Evolutionary conservation across 352 stramenopile genomes (phyloP).

Genomic region (Phytophthora fragariae): DNA sequence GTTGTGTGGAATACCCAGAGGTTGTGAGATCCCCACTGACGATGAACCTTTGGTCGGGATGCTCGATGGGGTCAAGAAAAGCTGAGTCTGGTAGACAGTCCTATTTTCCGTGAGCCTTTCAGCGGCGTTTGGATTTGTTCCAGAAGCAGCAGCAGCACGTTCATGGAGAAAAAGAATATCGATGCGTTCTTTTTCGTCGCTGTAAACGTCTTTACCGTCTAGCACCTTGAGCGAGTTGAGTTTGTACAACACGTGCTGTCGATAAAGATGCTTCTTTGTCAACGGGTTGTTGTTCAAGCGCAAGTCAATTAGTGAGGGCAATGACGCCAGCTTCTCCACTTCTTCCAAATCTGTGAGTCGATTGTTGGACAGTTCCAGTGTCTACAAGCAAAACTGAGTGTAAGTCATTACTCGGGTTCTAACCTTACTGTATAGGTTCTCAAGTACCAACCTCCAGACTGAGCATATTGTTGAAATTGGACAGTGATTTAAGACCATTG

Average conservation of each 20-base stretch:
- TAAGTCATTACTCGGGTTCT: background rate
- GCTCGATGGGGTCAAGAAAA: conserved; percentile 54
- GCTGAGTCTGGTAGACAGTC: conserved; percentile 27
- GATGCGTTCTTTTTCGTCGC: conserved; percentile 80
- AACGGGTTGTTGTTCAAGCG: conserved; percentile 76
- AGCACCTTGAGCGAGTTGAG: conserved; percentile 63
- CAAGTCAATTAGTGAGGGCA: conserved; percentile 76
- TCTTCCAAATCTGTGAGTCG: conserved; percentile 81
- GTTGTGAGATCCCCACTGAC: conserved; percentile 5
- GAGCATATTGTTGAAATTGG: conserved; percentile 70
- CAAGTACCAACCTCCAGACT: conserved; percentile 67
- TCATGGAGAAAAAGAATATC: conserved; percentile 79
- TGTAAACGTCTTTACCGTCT: conserved; percentile 74
- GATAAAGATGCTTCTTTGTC: conserved; percentile 86
- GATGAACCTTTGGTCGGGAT: conserved; percentile 48
- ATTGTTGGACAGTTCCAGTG: conserved; percentile 83
- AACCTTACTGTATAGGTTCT: background rate
- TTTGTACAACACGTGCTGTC: conserved; percentile 68
- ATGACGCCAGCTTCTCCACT: conserved; percentile 64
- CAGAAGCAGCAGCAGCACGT: conserved; percentile 41
- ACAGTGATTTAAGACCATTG: conserved; percentile 79
- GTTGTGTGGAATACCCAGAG: conserved; percentile 38
- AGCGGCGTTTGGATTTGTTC: conserved; percentile 11
- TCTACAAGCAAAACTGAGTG: conserved; percentile 38
- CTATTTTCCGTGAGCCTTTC: conserved; percentile 36